A percentile compares a stretch with the other conserved stretches of the same genome.
Conservation (phyloP, 2,329 filamentous ascomycete species). For the Dothistroma septosporum region DNA sequence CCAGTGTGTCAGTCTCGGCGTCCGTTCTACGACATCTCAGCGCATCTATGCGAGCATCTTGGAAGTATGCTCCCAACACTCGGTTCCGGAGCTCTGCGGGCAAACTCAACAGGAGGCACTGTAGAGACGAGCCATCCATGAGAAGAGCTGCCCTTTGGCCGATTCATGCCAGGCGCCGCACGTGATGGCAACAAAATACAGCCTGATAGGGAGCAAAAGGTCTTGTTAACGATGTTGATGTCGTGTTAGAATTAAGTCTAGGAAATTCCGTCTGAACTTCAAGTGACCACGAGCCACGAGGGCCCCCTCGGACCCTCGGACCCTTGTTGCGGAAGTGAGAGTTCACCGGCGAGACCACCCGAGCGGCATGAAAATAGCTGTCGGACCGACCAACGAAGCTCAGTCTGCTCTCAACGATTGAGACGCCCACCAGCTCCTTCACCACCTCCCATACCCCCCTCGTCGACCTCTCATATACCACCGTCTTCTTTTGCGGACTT, state of each 20-base stretch:
- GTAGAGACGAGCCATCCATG: background rate
- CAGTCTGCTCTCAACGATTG: background rate
- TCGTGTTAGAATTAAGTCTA: constrained; percentile 5
- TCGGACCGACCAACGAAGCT: constrained; percentile 2
- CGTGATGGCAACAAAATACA: background rate
- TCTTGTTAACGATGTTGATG: background rate
- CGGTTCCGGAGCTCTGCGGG: constrained; percentile 5
- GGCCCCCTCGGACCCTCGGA: background rate
- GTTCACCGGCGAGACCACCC: background rate
- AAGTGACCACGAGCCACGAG: too few relatives aligned
- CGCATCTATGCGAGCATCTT: background rate
- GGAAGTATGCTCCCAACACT: background rate
- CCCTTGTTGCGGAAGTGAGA: background rate
- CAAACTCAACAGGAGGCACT: background rate
- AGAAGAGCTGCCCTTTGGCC: background rate
- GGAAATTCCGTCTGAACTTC: too few relatives aligned
- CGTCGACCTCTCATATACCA: background rate
- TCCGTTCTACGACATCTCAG: background rate
- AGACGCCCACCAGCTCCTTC: constrained; percentile 3
- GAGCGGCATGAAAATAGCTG: background rate
- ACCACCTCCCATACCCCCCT: constrained; percentile 3
- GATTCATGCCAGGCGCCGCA: background rate
- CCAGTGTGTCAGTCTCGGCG: background rate
- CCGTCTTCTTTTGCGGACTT: background rate
- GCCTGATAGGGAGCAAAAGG: background rate